Evolutionary conservation across 2,329 filamentous ascomycete species (phyloP).

Genomic region (Ophiostoma angusticollis): DNA sequence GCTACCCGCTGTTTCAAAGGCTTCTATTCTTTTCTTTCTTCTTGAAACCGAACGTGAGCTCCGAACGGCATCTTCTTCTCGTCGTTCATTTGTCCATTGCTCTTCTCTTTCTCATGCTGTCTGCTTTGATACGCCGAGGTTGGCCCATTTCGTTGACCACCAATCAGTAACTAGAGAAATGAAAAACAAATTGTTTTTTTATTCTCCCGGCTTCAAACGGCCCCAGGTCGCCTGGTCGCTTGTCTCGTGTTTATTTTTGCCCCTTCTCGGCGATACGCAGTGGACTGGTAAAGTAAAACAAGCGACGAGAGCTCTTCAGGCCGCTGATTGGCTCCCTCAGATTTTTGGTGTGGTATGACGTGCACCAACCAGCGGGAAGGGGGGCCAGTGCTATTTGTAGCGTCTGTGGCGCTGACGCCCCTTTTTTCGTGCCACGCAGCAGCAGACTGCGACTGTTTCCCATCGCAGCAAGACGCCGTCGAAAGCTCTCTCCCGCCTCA

Average conservation of each 20-base stretch:
- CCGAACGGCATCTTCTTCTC: too few species aligned
- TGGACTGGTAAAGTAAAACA: slow-evolving; percentile 4
- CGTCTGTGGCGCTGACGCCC: too few species aligned
- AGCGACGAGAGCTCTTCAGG: slow-evolving; percentile 9
- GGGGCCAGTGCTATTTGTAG: slow-evolving; percentile 3
- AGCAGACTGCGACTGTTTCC: too few species aligned
- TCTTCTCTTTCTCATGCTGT: too few species aligned
- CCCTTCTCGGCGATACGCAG: slow-evolving; percentile 10
- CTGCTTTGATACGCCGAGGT: neutral
- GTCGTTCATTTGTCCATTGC: too few species aligned
- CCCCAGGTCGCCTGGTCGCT: slow-evolving; percentile 1
- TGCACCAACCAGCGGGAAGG: neutral
- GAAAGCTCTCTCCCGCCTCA: neutral
- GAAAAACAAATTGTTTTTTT: neutral
- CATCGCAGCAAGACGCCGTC: too few species aligned
- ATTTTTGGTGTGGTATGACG: slow-evolving; percentile 3
- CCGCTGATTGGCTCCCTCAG: slow-evolving; percentile 12
- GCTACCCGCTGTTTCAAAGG: too few species aligned
- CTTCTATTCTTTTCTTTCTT: neutral
- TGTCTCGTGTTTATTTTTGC: slow-evolving; percentile 8
- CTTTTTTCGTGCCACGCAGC: neutral
- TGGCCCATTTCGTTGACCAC: neutral
- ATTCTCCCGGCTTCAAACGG: neutral
- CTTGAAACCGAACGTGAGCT: neutral
- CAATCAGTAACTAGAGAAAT: neutral